These are phyloP conservation scores for Nothomitra cinnamomea DNA, from an alignment of 2,329 filamentous ascomycete species.

Conservation along the genomic window DNA sequence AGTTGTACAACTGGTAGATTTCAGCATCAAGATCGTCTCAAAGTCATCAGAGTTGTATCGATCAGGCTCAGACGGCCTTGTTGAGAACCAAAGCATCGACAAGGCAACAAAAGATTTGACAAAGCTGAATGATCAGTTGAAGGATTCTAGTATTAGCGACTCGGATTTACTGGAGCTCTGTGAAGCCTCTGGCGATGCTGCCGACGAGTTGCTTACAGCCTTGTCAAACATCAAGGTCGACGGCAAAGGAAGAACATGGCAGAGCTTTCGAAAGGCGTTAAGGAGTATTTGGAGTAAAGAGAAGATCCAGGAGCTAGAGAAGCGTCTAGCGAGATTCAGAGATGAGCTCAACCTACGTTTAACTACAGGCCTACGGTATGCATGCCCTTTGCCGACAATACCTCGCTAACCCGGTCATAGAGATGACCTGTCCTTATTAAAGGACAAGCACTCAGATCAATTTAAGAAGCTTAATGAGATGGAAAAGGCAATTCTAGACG, in stretches of 20 bases:
- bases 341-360: conserved; percentile 1
- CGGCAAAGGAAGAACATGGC: conserved; percentile 9
- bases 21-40: conserved; percentile 4
- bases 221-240: conserved; percentile 16
- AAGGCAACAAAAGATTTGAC: conserved; percentile 2
- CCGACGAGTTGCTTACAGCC: conserved; percentile 18
- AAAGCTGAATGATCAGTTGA: background rate
- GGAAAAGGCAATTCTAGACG: no score
- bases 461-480: no score
- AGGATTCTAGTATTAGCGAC: conserved; percentile 1
- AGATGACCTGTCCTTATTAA: no score
- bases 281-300: conserved; percentile 11
- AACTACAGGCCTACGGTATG: no score
- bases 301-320: conserved; percentile 7
- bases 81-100: conserved; percentile 4
- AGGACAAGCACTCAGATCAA: no score
- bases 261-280: conserved; percentile 12
- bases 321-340: conserved; percentile 8
- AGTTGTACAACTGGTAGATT: conserved; percentile 7
- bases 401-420: no score
- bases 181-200: background rate
- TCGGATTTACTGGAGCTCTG: background rate
- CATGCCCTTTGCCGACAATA: no score
- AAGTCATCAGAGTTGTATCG: conserved; percentile 3
- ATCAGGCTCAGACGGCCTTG: background rate